Conservation (phyloP, 768 basidiomycete species). For the Ramaria rubella region DNA sequence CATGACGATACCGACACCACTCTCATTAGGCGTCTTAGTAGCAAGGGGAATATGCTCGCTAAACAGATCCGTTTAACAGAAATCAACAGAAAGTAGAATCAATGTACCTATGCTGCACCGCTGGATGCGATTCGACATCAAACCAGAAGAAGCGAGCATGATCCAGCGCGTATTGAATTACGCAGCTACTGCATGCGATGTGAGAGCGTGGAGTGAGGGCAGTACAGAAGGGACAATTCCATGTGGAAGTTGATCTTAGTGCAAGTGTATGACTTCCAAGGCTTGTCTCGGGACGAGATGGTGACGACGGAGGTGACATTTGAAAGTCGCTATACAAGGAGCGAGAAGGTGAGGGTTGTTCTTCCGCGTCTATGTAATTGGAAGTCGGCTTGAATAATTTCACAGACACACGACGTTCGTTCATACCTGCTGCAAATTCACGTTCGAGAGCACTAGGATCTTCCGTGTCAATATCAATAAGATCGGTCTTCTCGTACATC, state of each 20-base stretch:
- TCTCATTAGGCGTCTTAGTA: not conserved
- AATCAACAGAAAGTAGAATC: not conserved
- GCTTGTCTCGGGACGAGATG: not conserved
- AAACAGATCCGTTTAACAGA: not conserved
- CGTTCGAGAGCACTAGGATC: slow-evolving; percentile 6
- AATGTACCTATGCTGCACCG: not conserved
- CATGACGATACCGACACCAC: slow-evolving; percentile 4
- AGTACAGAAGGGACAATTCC: slow-evolving; percentile 5
- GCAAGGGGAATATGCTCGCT: slow-evolving; percentile 1
- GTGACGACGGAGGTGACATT: slow-evolving; percentile 4
- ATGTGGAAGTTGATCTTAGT: not conserved
- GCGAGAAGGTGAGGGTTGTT: slow-evolving; percentile 5
- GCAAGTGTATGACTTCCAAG: not conserved
- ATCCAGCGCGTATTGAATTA: not conserved
- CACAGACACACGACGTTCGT: not conserved
- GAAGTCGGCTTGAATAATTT: not conserved
- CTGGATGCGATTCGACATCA: slow-evolving; percentile 6
- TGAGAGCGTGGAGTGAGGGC: not conserved
- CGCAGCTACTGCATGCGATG: slow-evolving; percentile 1
- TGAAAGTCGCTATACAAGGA: slow-evolving; percentile 2
- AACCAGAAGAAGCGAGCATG: not conserved
- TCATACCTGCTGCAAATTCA: not conserved
- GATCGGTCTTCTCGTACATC: not conserved
- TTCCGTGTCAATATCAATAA: slow-evolving; percentile 6
- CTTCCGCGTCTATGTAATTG: not conserved